These are phyloP conservation scores for Lachnellula hyalina DNA, from an alignment of 2,329 filamentous ascomycete genomes.

Conservation along the genomic window DNA sequence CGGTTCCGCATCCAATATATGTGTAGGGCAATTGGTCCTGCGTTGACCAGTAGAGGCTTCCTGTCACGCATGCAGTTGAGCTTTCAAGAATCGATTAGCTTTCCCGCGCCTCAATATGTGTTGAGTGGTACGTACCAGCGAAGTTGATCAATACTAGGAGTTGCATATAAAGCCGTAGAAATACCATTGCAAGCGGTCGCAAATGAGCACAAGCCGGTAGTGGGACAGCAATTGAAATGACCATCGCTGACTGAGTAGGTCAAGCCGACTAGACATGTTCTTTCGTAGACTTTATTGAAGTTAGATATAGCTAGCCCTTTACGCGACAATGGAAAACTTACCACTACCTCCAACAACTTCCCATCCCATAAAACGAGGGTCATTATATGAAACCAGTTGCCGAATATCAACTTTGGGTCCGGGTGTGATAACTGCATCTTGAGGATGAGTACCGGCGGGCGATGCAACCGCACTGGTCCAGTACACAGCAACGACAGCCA, in stretches of 20 bases:
- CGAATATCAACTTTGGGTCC: background rate
- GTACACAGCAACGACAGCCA: background rate
- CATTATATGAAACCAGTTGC: background rate
- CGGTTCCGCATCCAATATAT: background rate
- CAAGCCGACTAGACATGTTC: background rate
- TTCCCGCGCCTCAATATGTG: background rate
- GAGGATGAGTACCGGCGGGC: background rate
- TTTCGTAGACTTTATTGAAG: background rate
- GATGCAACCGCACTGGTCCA: background rate
- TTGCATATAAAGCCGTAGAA: background rate
- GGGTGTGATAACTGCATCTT: background rate
- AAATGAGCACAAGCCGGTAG: background rate
- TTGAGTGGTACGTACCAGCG: background rate
- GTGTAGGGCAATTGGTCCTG: background rate
- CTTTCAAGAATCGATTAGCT: background rate
- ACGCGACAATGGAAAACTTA: background rate
- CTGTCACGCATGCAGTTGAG: background rate
- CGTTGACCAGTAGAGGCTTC: background rate
- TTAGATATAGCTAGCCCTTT: background rate
- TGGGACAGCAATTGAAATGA: background rate
- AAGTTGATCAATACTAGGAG: too few relatives aligned
- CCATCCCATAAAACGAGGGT: slow-evolving; percentile 1
- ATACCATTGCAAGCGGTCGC: background rate
- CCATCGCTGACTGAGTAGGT: background rate
- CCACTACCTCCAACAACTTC: background rate